phyloP scores from a whole-genome alignment of 345 rosid genomes.

The Trapa bicornis region DNA sequence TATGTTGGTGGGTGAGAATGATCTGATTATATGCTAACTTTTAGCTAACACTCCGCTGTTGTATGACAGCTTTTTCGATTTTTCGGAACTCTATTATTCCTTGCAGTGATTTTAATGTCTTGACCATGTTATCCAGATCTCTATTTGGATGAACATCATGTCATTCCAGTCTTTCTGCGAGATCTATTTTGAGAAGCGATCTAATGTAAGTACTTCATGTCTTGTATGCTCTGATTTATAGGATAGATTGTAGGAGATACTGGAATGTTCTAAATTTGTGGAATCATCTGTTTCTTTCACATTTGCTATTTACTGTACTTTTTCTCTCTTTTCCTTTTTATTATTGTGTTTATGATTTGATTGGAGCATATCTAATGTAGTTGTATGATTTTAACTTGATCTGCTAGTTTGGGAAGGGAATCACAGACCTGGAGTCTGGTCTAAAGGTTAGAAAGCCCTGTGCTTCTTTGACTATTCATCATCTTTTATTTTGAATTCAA shows the following conservation, averaged over 20 bases:
- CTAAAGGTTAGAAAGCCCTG: conserved; percentile 41
- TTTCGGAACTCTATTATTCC: background rate
- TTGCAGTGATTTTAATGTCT: no score
- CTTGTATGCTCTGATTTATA: background rate
- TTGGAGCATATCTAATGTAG: background rate
- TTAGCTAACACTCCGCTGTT: no score
- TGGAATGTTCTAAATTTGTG: background rate
- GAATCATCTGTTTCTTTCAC: background rate
- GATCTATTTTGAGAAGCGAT: conserved; percentile 40
- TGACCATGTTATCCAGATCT: conserved; percentile 36
- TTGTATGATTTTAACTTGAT: conserved; percentile 2
- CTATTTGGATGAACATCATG: conserved; percentile 59
- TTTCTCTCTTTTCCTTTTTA: no score
- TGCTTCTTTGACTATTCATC: background rate
- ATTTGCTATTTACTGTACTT: background rate
- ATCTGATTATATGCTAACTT: no score
- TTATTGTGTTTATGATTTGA: no score
- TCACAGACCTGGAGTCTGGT: conserved; percentile 67
- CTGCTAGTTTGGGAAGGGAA: conserved; percentile 71
- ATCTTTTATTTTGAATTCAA: background rate
- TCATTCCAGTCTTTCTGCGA: conserved; percentile 68
- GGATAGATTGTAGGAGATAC: background rate
- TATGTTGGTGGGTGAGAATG: no score
- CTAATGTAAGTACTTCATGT: conserved; percentile 44
- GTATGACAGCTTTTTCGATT: no score